Evolutionary conservation across 805 yeast genomes (phyloP), one percentile per base, ranked within the genome.

Genomic region (Starmerella lactis-condensi): DNA sequence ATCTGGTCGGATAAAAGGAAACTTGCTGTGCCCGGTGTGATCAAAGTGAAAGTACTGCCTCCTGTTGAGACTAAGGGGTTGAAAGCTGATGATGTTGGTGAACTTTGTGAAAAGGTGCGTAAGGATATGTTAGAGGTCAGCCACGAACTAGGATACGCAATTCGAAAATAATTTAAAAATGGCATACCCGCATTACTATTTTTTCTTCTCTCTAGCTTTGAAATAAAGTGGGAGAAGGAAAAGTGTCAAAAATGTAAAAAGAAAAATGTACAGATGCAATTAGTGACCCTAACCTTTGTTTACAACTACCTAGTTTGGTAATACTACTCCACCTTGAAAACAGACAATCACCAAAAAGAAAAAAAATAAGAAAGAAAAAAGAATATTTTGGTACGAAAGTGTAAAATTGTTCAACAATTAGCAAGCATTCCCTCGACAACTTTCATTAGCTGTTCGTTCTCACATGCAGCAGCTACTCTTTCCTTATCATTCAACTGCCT

Each of bases 381-480:
- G 18, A 4, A 9, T 11, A 5, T 9, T 27, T 9, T 13, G 29
- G 10, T 11, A 17, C 22, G 12, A 7, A 14, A 7, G 22, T 12
- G n/a, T 5, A 4, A 13, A 28, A 19, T 5, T 5, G 19, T 10
- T 27, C 22, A 32, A 36, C 98, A 89, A 3, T 89, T 75, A 22
- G 76, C 64, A 35, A 89, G 62, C 99, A 89, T 89, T 40, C 75
- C 81, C 42, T 82, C 75, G 23, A 89, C 76, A n/a, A 89, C 99
- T 19, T 72, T 65, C 24, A 83, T 57, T 26, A 89, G 60, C 57
- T 89, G 98, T 35, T 77, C 93, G 47, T 89, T 89, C 48, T 89
- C 98, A 53, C 96, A 83, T 0, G 99, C 99, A 17, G 98, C 98
- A 20, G 93, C 91, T 0, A 89, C 95, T 39, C 99, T 62, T 55